phyloP scores from a whole-genome alignment of 2,329 filamentous ascomycete genomes.

The Epichloe coenophiala region DNA sequence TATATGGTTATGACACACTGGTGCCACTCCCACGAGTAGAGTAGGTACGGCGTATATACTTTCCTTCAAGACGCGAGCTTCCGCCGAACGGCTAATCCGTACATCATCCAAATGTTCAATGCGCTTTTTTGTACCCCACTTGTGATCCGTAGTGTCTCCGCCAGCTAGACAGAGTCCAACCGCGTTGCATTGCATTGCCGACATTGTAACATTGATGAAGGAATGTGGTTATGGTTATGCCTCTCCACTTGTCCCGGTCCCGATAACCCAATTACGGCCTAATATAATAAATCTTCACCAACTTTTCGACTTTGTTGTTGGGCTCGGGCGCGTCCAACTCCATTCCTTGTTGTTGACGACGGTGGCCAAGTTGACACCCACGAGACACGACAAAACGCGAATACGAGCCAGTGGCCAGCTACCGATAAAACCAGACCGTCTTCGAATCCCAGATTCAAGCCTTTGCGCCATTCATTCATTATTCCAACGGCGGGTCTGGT shows the following conservation, averaged over 20 bases:
- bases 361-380: neutral
- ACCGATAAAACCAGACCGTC: neutral
- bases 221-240: neutral
- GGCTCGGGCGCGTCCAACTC: neutral
- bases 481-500: neutral
- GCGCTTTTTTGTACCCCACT: neutral
- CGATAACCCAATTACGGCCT: neutral
- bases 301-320: neutral
- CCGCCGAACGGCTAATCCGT: too few relatives aligned
- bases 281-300: neutral
- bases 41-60: too few relatives aligned
- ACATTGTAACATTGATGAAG: too few relatives aligned
- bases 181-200: neutral
- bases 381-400: neutral
- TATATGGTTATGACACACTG: too few relatives aligned
- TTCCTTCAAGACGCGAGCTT: too few relatives aligned
- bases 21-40: too few relatives aligned
- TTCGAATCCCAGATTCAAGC: neutral
- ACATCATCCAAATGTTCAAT: too few relatives aligned
- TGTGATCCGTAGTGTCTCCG: neutral
- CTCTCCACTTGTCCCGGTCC: neutral
- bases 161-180: neutral
- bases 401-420: neutral
- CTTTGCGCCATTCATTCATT: neutral
- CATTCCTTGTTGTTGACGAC: neutral